Evolutionary conservation across 2,329 filamentous ascomycete species (phyloP), one percentile per base, ranked within the genome.

Genomic region (Pseudocercospora fijiensis): DNA sequence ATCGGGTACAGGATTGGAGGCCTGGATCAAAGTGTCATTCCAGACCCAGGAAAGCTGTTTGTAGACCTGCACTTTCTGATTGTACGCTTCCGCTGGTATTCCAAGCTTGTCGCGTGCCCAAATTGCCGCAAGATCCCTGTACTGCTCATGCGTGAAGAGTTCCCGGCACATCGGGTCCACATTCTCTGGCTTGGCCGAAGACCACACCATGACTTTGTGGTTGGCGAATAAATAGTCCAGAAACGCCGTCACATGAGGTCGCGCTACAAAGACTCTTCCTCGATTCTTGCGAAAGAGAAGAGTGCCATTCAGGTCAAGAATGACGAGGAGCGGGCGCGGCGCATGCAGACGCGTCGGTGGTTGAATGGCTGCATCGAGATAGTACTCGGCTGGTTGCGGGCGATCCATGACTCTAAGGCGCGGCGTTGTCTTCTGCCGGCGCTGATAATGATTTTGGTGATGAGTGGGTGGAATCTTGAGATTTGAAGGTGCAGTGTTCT

Each of bases 241-340:
- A 76, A 99, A 97, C 0, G 79, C 69, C 2, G 79, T 71, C 0
- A 95, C 84, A 67, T 88, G 83, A 0, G 90, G 90, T 0, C 95
- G 89, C 3, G 82, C 80, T 1, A 78, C 65, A 63, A 73, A 73
- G n/a, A 49, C 63, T 10, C 60, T 58, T 72, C 26, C 74, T 75
- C 52, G 81, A 58, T 81, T 81, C 8, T 87, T 88, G 4, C 95
- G 89, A 78, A 85, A 83, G 37, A 98, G 84, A 0, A 99, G 83
- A 0, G 94, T 97, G 66, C 95, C 95, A 76, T 98, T 99, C 41
- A 99, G 85, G 78, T 99, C 95, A 66, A 98, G 85, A 53, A 98
- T 85, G 57, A 99, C 82, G 22, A 99, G 86, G 33, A 96, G 83
- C 1, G 66, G 69, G 1, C 67, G 69, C n/a, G 74, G 69, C 4